A percentile compares a stretch with the other conserved stretches of the same genome.
phyloP scores from a whole-genome alignment of 2,329 filamentous ascomycete species.

The Ophioceras dolichostomum region DNA sequence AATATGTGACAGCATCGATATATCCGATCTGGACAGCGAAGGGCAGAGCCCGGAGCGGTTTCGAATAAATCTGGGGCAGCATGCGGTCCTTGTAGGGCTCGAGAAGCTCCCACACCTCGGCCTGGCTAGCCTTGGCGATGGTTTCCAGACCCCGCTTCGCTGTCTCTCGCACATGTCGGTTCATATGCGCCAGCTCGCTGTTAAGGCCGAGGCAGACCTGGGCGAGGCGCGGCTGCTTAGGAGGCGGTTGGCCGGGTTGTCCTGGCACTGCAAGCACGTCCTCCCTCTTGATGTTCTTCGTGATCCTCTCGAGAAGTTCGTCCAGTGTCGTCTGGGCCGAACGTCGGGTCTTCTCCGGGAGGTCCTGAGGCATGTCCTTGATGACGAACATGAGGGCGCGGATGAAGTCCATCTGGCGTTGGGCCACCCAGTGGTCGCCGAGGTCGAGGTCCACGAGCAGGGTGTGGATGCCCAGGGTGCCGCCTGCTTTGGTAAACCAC shows the following conservation, averaged over 20 bases:
- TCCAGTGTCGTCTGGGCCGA: conserved; percentile 77
- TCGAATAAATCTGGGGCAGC: conserved; percentile 86
- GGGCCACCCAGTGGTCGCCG: conserved; percentile 69
- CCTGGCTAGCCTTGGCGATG: conserved; percentile 64
- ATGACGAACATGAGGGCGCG: conserved; percentile 92
- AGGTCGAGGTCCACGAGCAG: conserved; percentile 76
- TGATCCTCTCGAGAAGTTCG: conserved; percentile 65
- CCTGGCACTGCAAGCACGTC: conserved; percentile 41
- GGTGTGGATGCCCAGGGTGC: conserved; percentile 79
- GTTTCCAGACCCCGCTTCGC: conserved; percentile 71
- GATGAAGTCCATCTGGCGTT: conserved; percentile 77
- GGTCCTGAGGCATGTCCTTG: conserved; percentile 92
- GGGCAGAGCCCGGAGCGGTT: conserved; percentile 82
- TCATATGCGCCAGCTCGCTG: conserved; percentile 87
- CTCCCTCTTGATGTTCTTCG: conserved; percentile 66
- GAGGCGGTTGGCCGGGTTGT: conserved; percentile 23
- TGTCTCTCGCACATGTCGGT: conserved; percentile 82
- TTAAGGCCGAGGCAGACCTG: conserved; percentile 78
- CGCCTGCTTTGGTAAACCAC: conserved; percentile 96
- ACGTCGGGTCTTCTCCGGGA: conserved; percentile 78
- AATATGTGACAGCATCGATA: conserved; percentile 95
- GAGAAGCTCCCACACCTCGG: conserved; percentile 78
- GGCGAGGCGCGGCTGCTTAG: conserved; percentile 48
- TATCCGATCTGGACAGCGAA: conserved; percentile 96
- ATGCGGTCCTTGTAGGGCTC: conserved; percentile 83